Evolutionary conservation across 306 rosid species (phyloP).

Genomic region (Fagus crenata): DNA sequence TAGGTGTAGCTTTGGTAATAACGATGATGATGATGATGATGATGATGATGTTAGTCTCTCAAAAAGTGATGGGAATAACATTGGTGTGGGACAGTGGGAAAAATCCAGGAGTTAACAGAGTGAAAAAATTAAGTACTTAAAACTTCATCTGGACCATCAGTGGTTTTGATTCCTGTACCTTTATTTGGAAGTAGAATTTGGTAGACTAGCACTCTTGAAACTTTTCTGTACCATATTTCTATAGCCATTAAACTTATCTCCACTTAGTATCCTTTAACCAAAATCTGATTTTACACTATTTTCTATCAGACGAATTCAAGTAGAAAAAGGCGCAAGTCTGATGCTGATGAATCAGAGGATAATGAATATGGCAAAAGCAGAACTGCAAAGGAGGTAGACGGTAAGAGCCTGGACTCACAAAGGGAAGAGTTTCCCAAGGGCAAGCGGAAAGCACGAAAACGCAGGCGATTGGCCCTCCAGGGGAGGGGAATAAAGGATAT

Average conservation of each 20-base stretch:
- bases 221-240: constrained; percentile 15
- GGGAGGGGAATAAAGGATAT: constrained; percentile 83
- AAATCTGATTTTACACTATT: constrained; percentile 25
- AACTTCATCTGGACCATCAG: not conserved
- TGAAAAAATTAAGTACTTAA: not conserved
- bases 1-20: not conserved
- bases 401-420: constrained; percentile 75
- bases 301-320: constrained; percentile 78
- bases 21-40: not conserved
- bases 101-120: not conserved
- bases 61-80: not conserved
- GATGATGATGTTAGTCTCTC: not conserved
- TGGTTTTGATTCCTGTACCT: not conserved
- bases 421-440: constrained; percentile 93
- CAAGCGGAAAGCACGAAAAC: constrained; percentile 87
- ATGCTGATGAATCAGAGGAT: constrained; percentile 89
- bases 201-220: not conserved
- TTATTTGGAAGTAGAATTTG: not conserved
- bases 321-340: constrained; percentile 80
- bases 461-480: constrained; percentile 88
- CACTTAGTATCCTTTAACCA: constrained; percentile 10
- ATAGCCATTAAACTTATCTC: constrained; percentile 10
- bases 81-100: not conserved
- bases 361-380: constrained; percentile 63
- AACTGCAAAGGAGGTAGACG: constrained; percentile 51